Evolutionary conservation across 208 protist species (phyloP).

Genomic region (Leishmania tarentolae): DNA sequence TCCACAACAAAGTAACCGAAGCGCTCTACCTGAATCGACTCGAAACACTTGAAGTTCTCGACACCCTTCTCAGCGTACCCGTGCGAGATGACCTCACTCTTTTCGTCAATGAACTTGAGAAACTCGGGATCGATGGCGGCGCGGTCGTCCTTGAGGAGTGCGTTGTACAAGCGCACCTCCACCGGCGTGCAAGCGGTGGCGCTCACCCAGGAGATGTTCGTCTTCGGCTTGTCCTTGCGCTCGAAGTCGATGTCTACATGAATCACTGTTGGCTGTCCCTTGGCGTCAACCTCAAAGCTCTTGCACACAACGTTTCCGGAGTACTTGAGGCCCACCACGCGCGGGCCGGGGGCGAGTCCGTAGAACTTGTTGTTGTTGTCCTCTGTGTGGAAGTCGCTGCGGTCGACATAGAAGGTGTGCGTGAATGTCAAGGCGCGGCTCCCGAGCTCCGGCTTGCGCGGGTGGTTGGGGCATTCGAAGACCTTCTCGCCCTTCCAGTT

Average conservation of each 20-base stretch:
- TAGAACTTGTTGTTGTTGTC: conserved; percentile 90
- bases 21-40: conserved; percentile 90
- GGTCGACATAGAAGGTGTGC: conserved; percentile 97
- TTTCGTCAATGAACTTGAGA: conserved; percentile 86
- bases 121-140: conserved; percentile 87
- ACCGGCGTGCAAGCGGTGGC: conserved; percentile 58
- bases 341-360: conserved; percentile 78
- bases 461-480: conserved; percentile 95
- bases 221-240: conserved; percentile 85
- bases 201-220: conserved; percentile 93
- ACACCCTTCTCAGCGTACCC: conserved; percentile 78
- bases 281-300: conserved; percentile 73
- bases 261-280: conserved; percentile 65
- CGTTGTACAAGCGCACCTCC: conserved; percentile 81
- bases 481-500: conserved; percentile 90
- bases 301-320: conserved; percentile 85
- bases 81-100: conserved; percentile 69
- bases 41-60: conserved; percentile 48
- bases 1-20: conserved; percentile 94
- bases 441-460: conserved; percentile 83
- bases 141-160: conserved; percentile 87
- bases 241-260: conserved; percentile 90
- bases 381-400: conserved; percentile 94
- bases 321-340: conserved; percentile 90
- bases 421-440: conserved; percentile 89